Evolutionary conservation across 257 asterid species (phyloP).

Genomic region (Vinca minor): DNA sequence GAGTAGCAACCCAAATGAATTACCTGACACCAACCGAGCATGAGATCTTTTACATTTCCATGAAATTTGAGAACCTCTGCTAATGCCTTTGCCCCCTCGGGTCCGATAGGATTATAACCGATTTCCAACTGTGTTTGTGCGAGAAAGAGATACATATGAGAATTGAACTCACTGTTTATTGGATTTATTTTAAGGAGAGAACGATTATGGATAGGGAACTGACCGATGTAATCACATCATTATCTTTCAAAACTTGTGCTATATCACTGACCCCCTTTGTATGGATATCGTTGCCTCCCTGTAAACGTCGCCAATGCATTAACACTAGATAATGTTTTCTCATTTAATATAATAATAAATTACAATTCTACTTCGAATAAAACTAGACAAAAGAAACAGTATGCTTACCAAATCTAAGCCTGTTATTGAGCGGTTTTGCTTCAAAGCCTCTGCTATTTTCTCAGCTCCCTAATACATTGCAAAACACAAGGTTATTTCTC

Average conservation of each 20-base stretch:
- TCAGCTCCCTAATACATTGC: constrained; percentile 64
- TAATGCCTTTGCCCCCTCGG: constrained; percentile 83
- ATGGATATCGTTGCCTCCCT: constrained; percentile 96
- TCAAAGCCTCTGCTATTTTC: constrained; percentile 80
- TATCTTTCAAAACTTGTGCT: constrained; percentile 76
- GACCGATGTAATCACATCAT: constrained; percentile 66
- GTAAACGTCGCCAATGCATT: constrained; percentile 21
- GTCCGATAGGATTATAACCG: constrained; percentile 94
- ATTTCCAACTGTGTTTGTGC: constrained; percentile 73
- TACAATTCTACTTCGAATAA: neutral
- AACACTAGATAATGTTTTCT: neutral
- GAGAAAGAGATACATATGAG: constrained; percentile 1
- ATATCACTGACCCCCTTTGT: constrained; percentile 64
- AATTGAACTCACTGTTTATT: neutral
- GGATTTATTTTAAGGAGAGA: neutral
- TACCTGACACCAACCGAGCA: constrained; percentile 99
- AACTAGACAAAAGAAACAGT: neutral
- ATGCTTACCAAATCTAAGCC: constrained; percentile 66
- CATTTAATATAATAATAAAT: neutral
- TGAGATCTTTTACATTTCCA: constrained; percentile 65
- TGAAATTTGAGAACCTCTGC: constrained; percentile 90
- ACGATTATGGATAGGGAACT: constrained; percentile 16
- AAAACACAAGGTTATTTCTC: neutral
- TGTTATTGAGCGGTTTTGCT: constrained; percentile 71
- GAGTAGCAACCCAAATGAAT: constrained; percentile 7